Base-by-base conservation (phyloP, 2,329 filamentous ascomycete genomes). In the Ophiostoma himal-ulmi region DNA sequence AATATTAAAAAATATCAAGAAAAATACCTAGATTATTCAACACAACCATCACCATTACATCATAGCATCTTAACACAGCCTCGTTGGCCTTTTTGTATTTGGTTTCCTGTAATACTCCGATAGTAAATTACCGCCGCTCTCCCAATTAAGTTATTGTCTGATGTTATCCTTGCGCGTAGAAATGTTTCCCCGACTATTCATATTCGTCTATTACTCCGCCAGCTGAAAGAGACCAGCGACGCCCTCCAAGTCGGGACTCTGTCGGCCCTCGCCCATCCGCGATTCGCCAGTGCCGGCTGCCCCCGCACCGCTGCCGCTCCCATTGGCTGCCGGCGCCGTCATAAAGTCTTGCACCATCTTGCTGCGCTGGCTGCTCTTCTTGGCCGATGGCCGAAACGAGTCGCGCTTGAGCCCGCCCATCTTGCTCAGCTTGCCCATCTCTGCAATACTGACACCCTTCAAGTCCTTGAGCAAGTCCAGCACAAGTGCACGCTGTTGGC, bases 381-480 rank as follows among this genome's bases (percentile, higher is more conserved):
- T 85, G 11, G 71, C 67, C 0, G 73, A 52, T 36, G 62, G 20
- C 17, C 74, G 73, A 26, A 71, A 73, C n/a, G 73, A 73, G 11
- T 75, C 75, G n/a, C 71, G 72, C 54, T 75, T 69, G 39, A 81
- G 77, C 17, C 80, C 80, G 14, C 79, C 79, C 65, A 82, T 84
- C 78, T 88, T 88, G 68, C 80, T 83, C 7, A 99, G 88, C 79
- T 92, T 95, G 36, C 95, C 95, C 82, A 95, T 91, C 80, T 99
- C 95, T 8, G 94, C 92, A 70, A 99, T 92, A 75, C 93, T 94
- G 6, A 98, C 89, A 0, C 95, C 95, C 74, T 96, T 89, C 7
- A 99, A 84, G 62, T 93, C 90, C 75, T 93, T 91, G 30, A 99
- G 83, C 20, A 99, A 81, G 73, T 97, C 92, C 10, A 99, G 82